Evolutionary conservation across 164 flowering plant species (phyloP), one percentile per base, ranked within the genome.

Genomic region (Vitis labrusca): DNA sequence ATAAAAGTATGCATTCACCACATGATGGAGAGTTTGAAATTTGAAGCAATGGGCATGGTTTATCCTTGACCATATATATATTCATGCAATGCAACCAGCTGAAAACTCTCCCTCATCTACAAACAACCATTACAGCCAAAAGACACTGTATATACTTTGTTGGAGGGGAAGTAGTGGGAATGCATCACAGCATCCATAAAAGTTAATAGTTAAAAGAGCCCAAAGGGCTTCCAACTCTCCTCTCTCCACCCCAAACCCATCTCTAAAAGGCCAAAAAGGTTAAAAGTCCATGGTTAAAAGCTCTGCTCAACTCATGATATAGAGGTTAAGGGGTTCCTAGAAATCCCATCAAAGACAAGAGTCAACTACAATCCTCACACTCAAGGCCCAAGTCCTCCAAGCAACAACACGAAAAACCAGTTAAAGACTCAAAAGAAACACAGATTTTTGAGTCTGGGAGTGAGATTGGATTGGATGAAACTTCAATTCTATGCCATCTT

Each of bases 151-250:
- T 37, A 3, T 37, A 37, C 44, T 0, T 37, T 37, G 44, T 5
- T 37, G 44, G 7, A 1, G 7, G 7, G 7, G 7, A 37, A 37
- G 44, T 37, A 5, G 44, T 37, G 67, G 51, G 48, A 50, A 68
- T 2, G 71, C 49, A 23, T 58, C 19, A 58, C 63, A 59, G 13
- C 54, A 69, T 30, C 57, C 71, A 61, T 14, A 69, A 8, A 47
- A 27, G 56, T 17, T 52, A 27, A 66, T 2, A 52, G 53, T 17
- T 67, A 7, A 44, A n/a, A 55, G 61, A 37, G 44, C 44, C 61
- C 44, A 15, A 59, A 3, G 15, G 32, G 44, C 44, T 23, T 58
- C 32, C 29, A 3, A 9, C 61, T 17, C 29, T 23, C 29, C 61
- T 58, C 56, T 10, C 61, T 58, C 61, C 61, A 19, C 9, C 23